Evolutionary conservation across 192 early-diverging fungal species (phyloP).

Genomic region (Allomyces javanicus): DNA sequence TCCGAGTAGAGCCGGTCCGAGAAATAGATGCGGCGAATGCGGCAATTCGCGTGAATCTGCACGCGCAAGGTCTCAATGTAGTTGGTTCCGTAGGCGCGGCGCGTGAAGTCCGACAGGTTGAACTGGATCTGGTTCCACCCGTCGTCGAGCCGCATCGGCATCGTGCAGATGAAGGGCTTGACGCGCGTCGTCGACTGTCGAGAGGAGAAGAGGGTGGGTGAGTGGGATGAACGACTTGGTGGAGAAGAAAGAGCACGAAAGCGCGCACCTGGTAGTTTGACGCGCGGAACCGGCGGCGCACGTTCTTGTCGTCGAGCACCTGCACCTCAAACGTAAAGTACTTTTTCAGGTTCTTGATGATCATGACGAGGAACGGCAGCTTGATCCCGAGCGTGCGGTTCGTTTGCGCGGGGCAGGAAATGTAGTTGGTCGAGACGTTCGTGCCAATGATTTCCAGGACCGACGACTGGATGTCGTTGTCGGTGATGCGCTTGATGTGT

Average conservation of each 20-base stretch:
- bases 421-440: slow-evolving; percentile 67
- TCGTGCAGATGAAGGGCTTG: slow-evolving; percentile 67
- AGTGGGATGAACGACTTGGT: slow-evolving; percentile 2
- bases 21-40: slow-evolving; percentile 76
- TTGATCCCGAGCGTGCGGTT: slow-evolving; percentile 74
- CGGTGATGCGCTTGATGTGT: slow-evolving; percentile 56
- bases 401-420: slow-evolving; percentile 56
- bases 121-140: slow-evolving; percentile 94
- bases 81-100: slow-evolving; percentile 69
- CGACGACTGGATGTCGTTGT: slow-evolving; percentile 60
- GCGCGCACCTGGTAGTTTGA: slow-evolving; percentile 68
- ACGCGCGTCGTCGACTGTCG: slow-evolving; percentile 64
- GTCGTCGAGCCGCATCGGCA: slow-evolving; percentile 82
- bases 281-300: slow-evolving; percentile 59
- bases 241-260: neutral
- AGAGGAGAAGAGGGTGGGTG: neutral
- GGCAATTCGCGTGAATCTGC: slow-evolving; percentile 78
- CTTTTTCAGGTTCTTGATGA: slow-evolving; percentile 73
- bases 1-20: slow-evolving; percentile 76
- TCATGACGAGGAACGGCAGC: slow-evolving; percentile 67
- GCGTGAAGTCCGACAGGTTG: slow-evolving; percentile 68
- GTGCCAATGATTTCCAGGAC: slow-evolving; percentile 63
- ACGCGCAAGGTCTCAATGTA: slow-evolving; percentile 73
- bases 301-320: slow-evolving; percentile 63
- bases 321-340: slow-evolving; percentile 88